Evolutionary conservation across 805 yeast species (phyloP).

Genomic region (Barnettozyma salicaria): DNA sequence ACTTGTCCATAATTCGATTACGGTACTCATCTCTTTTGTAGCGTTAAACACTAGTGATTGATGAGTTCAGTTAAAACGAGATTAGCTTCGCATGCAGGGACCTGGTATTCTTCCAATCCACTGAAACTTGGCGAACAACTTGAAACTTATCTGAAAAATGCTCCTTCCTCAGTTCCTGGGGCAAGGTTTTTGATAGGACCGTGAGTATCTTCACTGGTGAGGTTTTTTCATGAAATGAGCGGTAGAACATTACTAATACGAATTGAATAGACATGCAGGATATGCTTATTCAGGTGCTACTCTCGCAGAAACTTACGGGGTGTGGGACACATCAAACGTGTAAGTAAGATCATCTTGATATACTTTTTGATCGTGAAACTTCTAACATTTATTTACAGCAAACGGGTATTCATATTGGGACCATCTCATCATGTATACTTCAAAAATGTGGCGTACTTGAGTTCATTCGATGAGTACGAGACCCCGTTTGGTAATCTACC

Average conservation of each 20-base stretch:
- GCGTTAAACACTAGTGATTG: too few relatives aligned
- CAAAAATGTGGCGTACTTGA: slow-evolving; percentile 48
- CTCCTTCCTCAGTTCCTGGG: slow-evolving; percentile 30
- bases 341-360: slow-evolving; percentile 11
- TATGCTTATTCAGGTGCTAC: slow-evolving; percentile 74
- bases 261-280: slow-evolving; percentile 69
- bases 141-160: slow-evolving; percentile 37
- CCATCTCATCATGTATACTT: slow-evolving; percentile 92
- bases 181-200: slow-evolving; percentile 56
- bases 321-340: slow-evolving; percentile 55
- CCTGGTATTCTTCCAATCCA: slow-evolving; percentile 67
- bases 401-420: slow-evolving; percentile 75
- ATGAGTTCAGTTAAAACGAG: too few relatives aligned
- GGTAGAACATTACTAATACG: slow-evolving; percentile 2
- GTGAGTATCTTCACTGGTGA: slow-evolving; percentile 21
- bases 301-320: slow-evolving; percentile 69
- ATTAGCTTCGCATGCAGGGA: slow-evolving; percentile 70
- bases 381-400: slow-evolving; percentile 23
- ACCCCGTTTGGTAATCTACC: slow-evolving; percentile 79
- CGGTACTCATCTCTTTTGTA: too few relatives aligned
- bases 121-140: slow-evolving; percentile 44
- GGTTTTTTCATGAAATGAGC: not conserved
- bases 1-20: too few relatives aligned
- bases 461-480: slow-evolving; percentile 49
- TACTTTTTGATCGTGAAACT: not conserved